Conservation (phyloP, 345 rosid species). For the Arabis alpina region DNA sequence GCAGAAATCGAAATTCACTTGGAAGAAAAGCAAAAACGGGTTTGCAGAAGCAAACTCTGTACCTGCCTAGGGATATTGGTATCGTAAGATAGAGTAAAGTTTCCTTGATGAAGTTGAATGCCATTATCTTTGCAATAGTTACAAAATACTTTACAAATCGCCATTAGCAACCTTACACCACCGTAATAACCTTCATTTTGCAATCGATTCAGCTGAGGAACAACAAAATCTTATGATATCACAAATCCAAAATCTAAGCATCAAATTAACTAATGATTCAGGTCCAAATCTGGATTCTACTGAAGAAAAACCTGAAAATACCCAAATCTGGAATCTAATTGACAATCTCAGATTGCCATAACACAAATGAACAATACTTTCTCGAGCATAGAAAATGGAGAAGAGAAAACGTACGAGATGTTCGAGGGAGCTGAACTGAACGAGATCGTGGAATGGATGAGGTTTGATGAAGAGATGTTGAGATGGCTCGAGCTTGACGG, state of each 20-base stretch:
- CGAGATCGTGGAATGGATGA: slow-evolving; percentile 80
- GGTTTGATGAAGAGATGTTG: slow-evolving; percentile 66
- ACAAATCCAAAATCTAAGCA: neutral
- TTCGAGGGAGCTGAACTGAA: slow-evolving; percentile 66
- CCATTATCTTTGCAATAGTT: slow-evolving; percentile 60
- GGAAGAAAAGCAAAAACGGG: neutral
- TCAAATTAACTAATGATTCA: neutral
- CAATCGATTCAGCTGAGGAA: slow-evolving; percentile 63
- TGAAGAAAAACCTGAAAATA: neutral
- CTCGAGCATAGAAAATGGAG: neutral
- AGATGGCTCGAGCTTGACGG: slow-evolving; percentile 70
- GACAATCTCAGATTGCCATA: neutral
- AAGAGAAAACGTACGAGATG: slow-evolving; percentile 54
- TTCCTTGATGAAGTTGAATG: slow-evolving; percentile 54
- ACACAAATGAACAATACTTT: neutral
- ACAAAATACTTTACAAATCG: slow-evolving; percentile 73
- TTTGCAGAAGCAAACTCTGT: neutral
- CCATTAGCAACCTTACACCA: slow-evolving; percentile 90
- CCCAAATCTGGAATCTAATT: neutral
- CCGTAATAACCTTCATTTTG: slow-evolving; percentile 92
- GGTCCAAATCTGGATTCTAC: slow-evolving; percentile 2
- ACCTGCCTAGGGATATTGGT: slow-evolving; percentile 99
- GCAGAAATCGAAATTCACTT: neutral
- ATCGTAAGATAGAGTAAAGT: slow-evolving; percentile 80
- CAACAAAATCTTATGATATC: neutral